Base-by-base conservation (phyloP, 169 alveolate genomes). In the Neospora caninum region DNA sequence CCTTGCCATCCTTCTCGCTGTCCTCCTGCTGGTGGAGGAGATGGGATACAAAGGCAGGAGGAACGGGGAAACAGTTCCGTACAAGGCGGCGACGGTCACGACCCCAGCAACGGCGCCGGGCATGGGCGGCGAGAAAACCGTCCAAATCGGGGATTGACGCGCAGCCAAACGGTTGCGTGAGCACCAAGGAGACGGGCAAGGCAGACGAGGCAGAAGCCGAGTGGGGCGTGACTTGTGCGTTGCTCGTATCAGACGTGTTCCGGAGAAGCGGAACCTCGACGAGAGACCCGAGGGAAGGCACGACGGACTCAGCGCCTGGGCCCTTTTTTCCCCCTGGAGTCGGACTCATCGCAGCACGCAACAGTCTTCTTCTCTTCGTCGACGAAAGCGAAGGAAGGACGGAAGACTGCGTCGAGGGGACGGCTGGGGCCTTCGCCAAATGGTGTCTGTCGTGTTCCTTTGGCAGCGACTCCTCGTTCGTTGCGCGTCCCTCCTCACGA, bases 41-140 rank as follows among this genome's bases (percentile, higher is more conserved):
- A 36, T 41, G 67, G 25, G 53, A 13, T 6, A 82, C 67, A 31
- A 82, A 82, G 67, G 39, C 41, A 36, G 38, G 89, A 4, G 89
- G 39, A 6, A 41, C 67, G 25, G 89, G 89, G 64, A 82, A 82
- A 31, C n/a, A 82, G 89, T 82, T 42, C 67, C 89, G 89, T 6
- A 82, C 67, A 7, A 29, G 89, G 41, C 22, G 38, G 34, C 53
- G 64, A 4, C 89, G 89, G 38, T 82, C 89, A 25, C 34, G 34
- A 31, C 67, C n/a, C 67, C 27, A 39, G 67, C 53, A 82, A 25
- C 49, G 45, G 18, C 45, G 39, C 86, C 39, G 9, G 86, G 86
- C 86, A 25, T 78, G 86, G 27, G 49, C 49, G n/a, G 27, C 45
- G 27, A 78, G n/a, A 38, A 78, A 78, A 10, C 86, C 86, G 31